Base-by-base conservation (phyloP, 169 alveolate species). In the Plasmodium coatneyi region DNA sequence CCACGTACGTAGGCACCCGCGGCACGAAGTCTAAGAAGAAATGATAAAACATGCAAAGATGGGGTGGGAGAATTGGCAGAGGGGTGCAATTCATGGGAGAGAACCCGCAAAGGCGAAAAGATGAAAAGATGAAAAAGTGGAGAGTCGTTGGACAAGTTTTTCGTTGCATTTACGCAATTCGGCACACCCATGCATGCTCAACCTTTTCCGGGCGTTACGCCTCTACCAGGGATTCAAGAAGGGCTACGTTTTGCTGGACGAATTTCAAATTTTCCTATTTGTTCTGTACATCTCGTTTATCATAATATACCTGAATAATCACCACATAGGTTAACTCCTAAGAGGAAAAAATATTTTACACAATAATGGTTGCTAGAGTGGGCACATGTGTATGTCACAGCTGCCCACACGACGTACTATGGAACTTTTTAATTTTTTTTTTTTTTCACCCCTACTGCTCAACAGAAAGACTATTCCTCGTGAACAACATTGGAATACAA, bases 401-500 rank as follows among this genome's bases (percentile, higher is more conserved):
- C 52, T n/a, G n/a, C 28, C n/a, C 39, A 36, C n/a, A 80, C 49
- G 19, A 66, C 36, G 36, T 66, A 22, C 36, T 30, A 25, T 22
- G 14, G 34, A 12, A 52, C 14, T 52, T n/a, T 84, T 14, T 84
- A 72, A 28, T 78, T 41, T 52, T 60, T 28, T 10, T 56, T 54
- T 76, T 86, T 30, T 82, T 16, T 14, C 39, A 4, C 22, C 71
- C 39, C 4, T 52, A 54, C 54, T 41, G 5, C 70, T 86, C 46
- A 76, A 49, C 82, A 87, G 93, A 87, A 54, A 87, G 81, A 39
- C 72, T 87, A 78, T 79, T 87, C 16, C 43, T 87, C 36, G 49
- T 87, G 70, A 87, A 34, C 41, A 78, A 87, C 49, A 78, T 87
- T 78, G 93, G 93, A 3, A 78, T 87, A 54, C 93, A 87, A 87